These are phyloP conservation scores for Sporodiniella umbellata DNA, from an alignment of 371 early-diverging fungal genomes.

Conservation along the genomic window DNA sequence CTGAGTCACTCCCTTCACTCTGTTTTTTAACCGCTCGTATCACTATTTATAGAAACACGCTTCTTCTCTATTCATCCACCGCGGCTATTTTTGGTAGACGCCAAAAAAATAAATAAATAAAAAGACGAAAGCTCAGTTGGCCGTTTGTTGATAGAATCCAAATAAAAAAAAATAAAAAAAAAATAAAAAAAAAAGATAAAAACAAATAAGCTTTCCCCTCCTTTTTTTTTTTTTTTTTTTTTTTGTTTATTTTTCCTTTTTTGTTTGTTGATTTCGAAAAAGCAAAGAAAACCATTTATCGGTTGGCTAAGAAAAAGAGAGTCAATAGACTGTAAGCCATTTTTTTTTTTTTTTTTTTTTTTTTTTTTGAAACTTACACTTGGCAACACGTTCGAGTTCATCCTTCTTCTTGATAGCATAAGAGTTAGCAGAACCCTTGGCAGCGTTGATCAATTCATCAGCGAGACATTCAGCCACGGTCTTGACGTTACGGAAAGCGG, in stretches of 20 bases:
- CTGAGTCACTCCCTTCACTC: no score
- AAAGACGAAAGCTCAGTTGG: no score
- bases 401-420: slow-evolving; percentile 99
- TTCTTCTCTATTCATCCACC: no score
- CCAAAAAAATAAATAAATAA: no score
- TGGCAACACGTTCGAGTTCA: slow-evolving; percentile 78
- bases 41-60: no score
- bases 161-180: neutral
- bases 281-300: slow-evolving; percentile 7
- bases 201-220: neutral
- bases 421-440: slow-evolving; percentile 94
- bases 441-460: slow-evolving; percentile 98
- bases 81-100: no score
- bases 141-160: no score
- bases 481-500: slow-evolving; percentile 61
- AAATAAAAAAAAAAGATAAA: neutral
- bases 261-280: neutral
- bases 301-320: slow-evolving; percentile 18
- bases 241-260: neutral
- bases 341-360: no score
- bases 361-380: slow-evolving; percentile 19
- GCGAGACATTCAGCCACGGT: slow-evolving; percentile 99
- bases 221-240: neutral
- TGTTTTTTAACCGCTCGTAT: no score
- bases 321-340: no score